Evolutionary conservation across 2,329 filamentous ascomycete genomes (phyloP), one percentile per base, ranked within the genome.

Genomic region (Venturia aucupariae): DNA sequence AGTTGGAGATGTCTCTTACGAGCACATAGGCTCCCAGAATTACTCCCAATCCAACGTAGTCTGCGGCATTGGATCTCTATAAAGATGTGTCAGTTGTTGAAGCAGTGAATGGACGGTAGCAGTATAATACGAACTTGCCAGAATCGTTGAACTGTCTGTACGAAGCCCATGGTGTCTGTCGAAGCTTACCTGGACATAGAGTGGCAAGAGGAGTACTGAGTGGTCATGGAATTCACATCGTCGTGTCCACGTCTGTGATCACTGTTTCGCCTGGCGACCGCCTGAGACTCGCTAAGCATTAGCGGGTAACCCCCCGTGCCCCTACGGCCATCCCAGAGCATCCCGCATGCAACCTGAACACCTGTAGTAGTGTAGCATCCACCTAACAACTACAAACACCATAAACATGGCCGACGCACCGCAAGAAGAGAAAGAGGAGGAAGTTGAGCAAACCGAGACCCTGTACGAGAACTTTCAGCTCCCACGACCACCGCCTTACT

Each of bases 51-150:
- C 91, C 90, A 38, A 95, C 76, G 76, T 96, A 97, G 74, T 99
- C 94, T 6, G 90, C 86, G 13, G 90, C 90, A 79, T 97, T 94
- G 1, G 90, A 92, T 73, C 86, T 87, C 84, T 91, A 27, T 13
- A 15, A 7, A 22, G 1, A 17, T 27, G 4, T 30, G 46, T 51
- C 11, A 51, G 46, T 51, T 24, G 22, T 27, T 27, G 46, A 24
- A 24, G 22, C 11, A 10, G 46, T 27, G 3, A 13, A 22, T 10
- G 15, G 10, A 5, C 3, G 17, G 10, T 17, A 2, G 7, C 6
- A 15, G 22, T 7, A n/a, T 10, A 15, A 51, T 8, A 57, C 27
- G 19, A 8, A 57, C 51, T 30, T 57, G 51, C 61, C 61, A 62
- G 19, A 62, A 62, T 8, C 61, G 39, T 22, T 46, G 41, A 19